Conservation (phyloP, 139 green algal genomes). For the Marvania coccoides region DNA sequence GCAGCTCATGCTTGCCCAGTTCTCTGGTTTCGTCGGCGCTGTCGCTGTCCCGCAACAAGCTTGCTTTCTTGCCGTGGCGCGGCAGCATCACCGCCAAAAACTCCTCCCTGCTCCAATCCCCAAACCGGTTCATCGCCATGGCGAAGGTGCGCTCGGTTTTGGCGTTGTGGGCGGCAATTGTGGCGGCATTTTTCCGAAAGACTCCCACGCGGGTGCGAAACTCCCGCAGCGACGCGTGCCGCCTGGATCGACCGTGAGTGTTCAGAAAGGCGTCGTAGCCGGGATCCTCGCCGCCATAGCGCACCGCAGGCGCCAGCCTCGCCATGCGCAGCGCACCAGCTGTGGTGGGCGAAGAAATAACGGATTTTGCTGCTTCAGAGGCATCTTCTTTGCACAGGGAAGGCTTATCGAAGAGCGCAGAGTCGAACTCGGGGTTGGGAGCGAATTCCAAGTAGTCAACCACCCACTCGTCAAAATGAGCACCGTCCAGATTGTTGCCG, state of each 20-base stretch:
- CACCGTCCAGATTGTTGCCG: constrained; percentile 26
- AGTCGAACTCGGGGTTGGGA: no score
- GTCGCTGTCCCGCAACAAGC: not conserved
- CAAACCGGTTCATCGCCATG: constrained; percentile 41
- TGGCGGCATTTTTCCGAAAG: constrained; percentile 13
- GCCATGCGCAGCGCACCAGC: not conserved
- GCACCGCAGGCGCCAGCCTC: constrained; percentile 1
- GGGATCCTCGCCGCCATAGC: constrained; percentile 3
- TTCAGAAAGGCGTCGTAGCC: constrained; percentile 36
- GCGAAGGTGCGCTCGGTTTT: not conserved
- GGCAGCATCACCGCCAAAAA: constrained; percentile 41
- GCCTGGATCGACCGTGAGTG: constrained; percentile 2
- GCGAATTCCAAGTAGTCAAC: constrained; percentile 26
- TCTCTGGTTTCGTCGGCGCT: not conserved
- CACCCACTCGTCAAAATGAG: constrained; percentile 37
- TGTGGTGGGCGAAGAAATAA: not conserved
- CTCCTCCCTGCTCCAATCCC: constrained; percentile 39
- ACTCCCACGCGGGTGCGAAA: constrained; percentile 12
- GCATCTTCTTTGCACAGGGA: constrained; percentile 17
- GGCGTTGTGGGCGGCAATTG: constrained; percentile 28
- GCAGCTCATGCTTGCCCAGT: constrained; percentile 15
- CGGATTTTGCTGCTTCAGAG: not conserved
- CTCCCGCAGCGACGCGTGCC: constrained; percentile 13
- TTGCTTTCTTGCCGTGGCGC: not conserved
- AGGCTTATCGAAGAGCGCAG: constrained; percentile 16